Base-by-base conservation (phyloP, 352 stramenopile species). In the Phytophthora tubulina region DNA sequence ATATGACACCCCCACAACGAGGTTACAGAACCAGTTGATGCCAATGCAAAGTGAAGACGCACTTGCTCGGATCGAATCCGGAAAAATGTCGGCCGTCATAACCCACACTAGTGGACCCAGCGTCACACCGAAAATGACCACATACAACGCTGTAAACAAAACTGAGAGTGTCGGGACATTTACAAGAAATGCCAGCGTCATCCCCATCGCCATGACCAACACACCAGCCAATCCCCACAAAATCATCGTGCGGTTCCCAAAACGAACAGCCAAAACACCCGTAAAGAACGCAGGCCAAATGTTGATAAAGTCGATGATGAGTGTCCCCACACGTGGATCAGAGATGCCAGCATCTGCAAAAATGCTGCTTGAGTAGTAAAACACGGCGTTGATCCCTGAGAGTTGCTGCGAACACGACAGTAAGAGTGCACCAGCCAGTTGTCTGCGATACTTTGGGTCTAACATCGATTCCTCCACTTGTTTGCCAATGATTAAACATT, bases 171-270 rank as follows among this genome's bases (percentile, higher is more conserved):
- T 79, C 44, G 89, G 82, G 4, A 92, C 57, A 21, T 86, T 63
- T 31, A 69, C 69, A 7, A 76, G 44, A 45, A 73, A 70, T 38
- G 83, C 75, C 21, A 93, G 14, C 3, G 81, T 89, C 63, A 93
- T 83, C n/a, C 80, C 73, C 9, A 85, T 17, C 1, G 83, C 73
- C 39, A 74, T 80, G 3, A 86, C 27, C 5, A 86, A 33, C 81
- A 91, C 91, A 4, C 70, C 64, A 4, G 61, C 39, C 17, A 84
- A 56, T 1, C 81, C 81, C 15, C 39, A 54, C n/a, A 91, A 62
- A 13, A 91, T 72, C 79, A 93, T 82, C 3, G 21, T 74, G 35
- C 84, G 84, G 50, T 89, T 90, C n/a, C 76, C 76, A 41, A 85
- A 92, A 15, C 67, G 73, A 52, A 67, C 68, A 10, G 70, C 78